Percentiles rank a stretch among this genome's conserved stretches.
phyloP scores from a whole-genome alignment of 495 filamentous ascomycete species.

The Trichocladium uniseriatum region DNA sequence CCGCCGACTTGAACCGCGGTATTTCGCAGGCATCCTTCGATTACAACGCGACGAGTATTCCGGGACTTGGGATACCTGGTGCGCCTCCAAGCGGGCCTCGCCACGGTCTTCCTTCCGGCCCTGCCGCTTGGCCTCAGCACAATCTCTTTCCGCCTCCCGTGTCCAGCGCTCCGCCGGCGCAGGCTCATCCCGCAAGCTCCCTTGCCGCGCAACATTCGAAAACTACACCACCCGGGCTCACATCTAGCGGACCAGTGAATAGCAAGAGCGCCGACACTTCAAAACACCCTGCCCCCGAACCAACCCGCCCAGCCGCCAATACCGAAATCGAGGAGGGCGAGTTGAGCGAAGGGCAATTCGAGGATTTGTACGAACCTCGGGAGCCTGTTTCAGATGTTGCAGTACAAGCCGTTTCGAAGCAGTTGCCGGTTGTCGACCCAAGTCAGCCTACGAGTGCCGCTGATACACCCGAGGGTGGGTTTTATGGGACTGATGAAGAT shows the following conservation, averaged over 20 bases:
- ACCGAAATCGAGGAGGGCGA: constrained; percentile 60
- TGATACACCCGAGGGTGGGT: constrained; percentile 24
- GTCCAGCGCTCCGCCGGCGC: neutral
- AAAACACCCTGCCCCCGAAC: constrained; percentile 8
- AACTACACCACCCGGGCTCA: neutral
- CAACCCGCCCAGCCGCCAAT: constrained; percentile 10
- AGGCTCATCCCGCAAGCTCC: neutral
- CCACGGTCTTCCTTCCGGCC: neutral
- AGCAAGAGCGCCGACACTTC: neutral
- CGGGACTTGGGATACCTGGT: constrained; percentile 31
- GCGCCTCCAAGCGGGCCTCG: constrained; percentile 1
- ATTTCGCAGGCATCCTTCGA: constrained; percentile 26
- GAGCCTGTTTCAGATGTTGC: constrained; percentile 11
- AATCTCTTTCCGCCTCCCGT: constrained; percentile 1
- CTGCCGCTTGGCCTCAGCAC: constrained; percentile 8
- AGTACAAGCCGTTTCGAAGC: neutral
- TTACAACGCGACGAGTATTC: constrained; percentile 34
- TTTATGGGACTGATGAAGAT: constrained; percentile 25
- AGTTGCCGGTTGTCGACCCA: neutral
- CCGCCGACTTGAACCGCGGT: constrained; percentile 18
- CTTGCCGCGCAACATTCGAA: neutral
- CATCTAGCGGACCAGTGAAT: neutral
- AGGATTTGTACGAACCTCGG: constrained; percentile 37
- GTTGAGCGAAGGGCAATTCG: constrained; percentile 56
- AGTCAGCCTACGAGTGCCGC: constrained; percentile 16